Base-by-base conservation (phyloP, 2,329 filamentous ascomycete genomes). In the Fusarium napiforme region DNA sequence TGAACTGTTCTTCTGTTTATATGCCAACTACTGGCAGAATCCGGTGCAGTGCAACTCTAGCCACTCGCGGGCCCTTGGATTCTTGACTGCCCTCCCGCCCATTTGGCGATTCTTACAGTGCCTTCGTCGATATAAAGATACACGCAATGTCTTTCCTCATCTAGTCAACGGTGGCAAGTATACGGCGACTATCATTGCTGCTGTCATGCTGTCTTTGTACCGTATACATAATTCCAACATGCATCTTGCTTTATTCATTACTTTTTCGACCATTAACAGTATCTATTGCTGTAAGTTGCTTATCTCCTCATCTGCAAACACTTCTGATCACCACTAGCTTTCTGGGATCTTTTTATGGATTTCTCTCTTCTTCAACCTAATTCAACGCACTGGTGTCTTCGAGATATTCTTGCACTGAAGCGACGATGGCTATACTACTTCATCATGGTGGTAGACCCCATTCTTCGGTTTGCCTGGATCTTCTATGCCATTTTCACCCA, bases 291-390 rank as follows among this genome's bases (percentile, higher is more conserved):
- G 91, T 92, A 84, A 84, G 90, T 85, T 9, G 49, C 16, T 10
- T 9, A 15, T 10, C 21, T 4, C 19, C 21, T 9, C 23, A 23
- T n/a, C 49, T 7, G 36, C 37, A 3, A 39, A 62, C 42, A 37
- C 42, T 75, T 23, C 72, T 61, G 8, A 69, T 21, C 34, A 37
- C 9, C n/a, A 1, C 14, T 61, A 91, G 90, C 92, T 15, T 88
- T 97, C 46, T 99, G 96, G 96, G 96, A 99, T 80, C 84, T 99
- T 4, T 91, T 94, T 73, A 98, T 98, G 93, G 96, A 99, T 81
- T 98, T 96, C 88, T 96, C 93, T 66, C 87, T 98, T n/a, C 88
- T 96, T 7, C 95, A 98, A 76, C 87, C 92, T 0, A 90, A 92
- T 62, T 89, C 93, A 1, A 88, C 89, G 16, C 86, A 93, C 73